Conservation (phyloP, 129 eudicot genomes). For the Cynara cardunculus region DNA sequence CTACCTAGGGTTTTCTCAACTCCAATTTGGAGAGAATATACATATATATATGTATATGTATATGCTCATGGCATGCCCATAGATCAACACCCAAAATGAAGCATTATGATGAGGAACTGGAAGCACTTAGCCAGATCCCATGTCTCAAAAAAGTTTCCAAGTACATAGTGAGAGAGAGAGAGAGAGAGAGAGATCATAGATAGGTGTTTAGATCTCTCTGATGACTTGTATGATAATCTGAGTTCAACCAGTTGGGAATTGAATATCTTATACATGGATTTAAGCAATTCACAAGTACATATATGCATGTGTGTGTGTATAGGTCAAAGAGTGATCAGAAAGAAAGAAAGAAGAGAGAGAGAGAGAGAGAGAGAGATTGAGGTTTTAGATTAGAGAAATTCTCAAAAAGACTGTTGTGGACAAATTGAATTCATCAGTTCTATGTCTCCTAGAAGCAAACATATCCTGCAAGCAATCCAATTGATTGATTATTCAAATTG, state of each 20-base stretch:
- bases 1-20: constrained; percentile 44
- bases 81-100: constrained; percentile 10
- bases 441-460: constrained; percentile 33
- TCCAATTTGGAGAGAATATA: constrained; percentile 12
- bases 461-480: constrained; percentile 35
- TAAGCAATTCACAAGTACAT: constrained; percentile 7
- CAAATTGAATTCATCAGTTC: constrained; percentile 29
- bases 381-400: constrained; percentile 12
- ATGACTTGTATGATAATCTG: constrained; percentile 6
- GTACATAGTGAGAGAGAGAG: neutral
- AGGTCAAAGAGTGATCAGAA: neutral
- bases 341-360: constrained; percentile 6
- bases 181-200: neutral
- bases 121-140: constrained; percentile 25
- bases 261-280: neutral
- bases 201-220: constrained; percentile 5
- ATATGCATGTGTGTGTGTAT: constrained; percentile 7
- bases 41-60: too few relatives aligned
- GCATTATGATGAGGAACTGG: constrained; percentile 8
- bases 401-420: constrained; percentile 25
- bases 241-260: constrained; percentile 1
- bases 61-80: constrained; percentile 14
- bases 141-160: constrained; percentile 11
- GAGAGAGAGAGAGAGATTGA: constrained; percentile 19
- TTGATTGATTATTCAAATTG: constrained; percentile 18